Evolutionary conservation across 2,329 filamentous ascomycete genomes (phyloP).

Genomic region (Clonostachys rosea): DNA sequence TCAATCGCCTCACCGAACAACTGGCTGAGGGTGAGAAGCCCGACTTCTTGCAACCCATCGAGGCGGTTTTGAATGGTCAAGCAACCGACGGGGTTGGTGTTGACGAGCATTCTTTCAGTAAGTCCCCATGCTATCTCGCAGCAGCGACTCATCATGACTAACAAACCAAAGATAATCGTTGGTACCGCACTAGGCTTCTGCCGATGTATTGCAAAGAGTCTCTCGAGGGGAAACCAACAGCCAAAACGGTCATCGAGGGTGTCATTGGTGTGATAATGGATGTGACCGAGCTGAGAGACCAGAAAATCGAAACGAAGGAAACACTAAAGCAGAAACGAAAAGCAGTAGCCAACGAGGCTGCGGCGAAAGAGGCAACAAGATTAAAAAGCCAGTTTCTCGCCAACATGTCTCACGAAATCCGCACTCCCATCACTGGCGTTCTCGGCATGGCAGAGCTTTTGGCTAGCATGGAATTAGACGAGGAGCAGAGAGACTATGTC

Average conservation of each 20-base stretch:
- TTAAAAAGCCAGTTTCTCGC: constrained; percentile 78
- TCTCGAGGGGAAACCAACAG: constrained; percentile 38
- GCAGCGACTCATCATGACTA: constrained; percentile 4
- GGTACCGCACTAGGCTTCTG: constrained; percentile 68
- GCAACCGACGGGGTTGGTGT: constrained; percentile 57
- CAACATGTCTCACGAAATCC: constrained; percentile 79
- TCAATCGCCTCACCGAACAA: constrained; percentile 42
- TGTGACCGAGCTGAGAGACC: constrained; percentile 65
- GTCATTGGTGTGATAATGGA: constrained; percentile 79
- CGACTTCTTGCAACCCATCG: constrained; percentile 53
- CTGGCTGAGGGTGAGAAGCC: constrained; percentile 36
- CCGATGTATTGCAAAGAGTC: constrained; percentile 57
- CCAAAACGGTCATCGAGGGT: constrained; percentile 55
- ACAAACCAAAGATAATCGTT: constrained; percentile 44
- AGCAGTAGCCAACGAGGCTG: constrained; percentile 69
- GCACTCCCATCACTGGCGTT: constrained; percentile 75
- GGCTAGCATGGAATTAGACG: constrained; percentile 60
- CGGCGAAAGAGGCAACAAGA: constrained; percentile 74
- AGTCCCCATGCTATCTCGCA: constrained; percentile 6
- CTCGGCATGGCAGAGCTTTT: constrained; percentile 77
- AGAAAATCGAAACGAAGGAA: constrained; percentile 57
- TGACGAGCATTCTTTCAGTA: constrained; percentile 56
- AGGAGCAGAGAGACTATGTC: constrained; percentile 70
- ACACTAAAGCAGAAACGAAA: constrained; percentile 66
- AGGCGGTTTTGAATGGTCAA: constrained; percentile 59